Evolutionary conservation across 495 filamentous ascomycete species (phyloP), one percentile per base, ranked within the genome.

Genomic region (Bryoglossum gracile): DNA sequence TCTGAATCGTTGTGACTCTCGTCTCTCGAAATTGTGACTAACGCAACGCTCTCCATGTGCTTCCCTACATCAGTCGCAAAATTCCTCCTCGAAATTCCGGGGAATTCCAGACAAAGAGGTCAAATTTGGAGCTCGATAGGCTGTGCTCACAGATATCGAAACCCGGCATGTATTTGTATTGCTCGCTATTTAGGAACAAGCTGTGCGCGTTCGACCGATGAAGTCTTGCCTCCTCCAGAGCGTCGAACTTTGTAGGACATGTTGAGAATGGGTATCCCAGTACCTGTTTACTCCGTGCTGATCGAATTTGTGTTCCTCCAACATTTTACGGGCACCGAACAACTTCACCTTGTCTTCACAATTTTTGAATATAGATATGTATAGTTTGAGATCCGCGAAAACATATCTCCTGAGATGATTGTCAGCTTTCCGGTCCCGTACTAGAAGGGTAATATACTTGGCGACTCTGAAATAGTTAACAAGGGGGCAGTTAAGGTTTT

Each of bases 381-480:
- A 67, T 5, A 63, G 63, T 26, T 51, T 50, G 4, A 68, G 54
- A 46, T 68, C 65, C 0, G 52, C 32, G 34, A 64, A 65, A 8
- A 67, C 56, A 46, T 67, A 61, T 6, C 51, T 28, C 43, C 62
- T 65, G 25, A 19, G 40, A 18, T n/a, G 3, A 26, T 49, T 26
- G 45, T 40, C 49, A 21, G n/a, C n/a, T n/a, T n/a, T n/a, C n/a
- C n/a, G n/a, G n/a, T n/a, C n/a, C n/a, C n/a, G n/a, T n/a, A n/a
- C n/a, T n/a, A n/a, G n/a, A n/a, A n/a, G n/a, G n/a, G n/a, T n/a
- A n/a, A n/a, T n/a, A n/a, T n/a, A n/a, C n/a, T n/a, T n/a, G n/a
- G n/a, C n/a, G n/a, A n/a, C n/a, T 44, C 62, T 65, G 25, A 19
- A 43, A 18, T n/a, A 3, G 28, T 49, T 26, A 50, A 41, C 49